Base-by-base conservation (phyloP, 495 filamentous ascomycete species). In the Penicillium silybi region DNA sequence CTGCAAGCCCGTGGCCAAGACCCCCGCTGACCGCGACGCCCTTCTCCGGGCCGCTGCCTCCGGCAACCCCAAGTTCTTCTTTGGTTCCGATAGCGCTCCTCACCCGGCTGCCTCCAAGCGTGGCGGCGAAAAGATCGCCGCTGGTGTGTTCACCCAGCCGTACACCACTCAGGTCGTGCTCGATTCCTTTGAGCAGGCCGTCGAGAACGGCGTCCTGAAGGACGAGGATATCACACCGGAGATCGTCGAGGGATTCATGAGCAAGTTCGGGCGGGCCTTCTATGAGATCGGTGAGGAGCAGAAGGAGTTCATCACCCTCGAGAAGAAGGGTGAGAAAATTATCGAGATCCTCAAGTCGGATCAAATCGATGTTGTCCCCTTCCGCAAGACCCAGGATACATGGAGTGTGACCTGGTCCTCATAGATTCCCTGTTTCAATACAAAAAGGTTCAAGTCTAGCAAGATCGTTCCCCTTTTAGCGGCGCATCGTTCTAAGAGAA, bases 101-200 rank as follows among this genome's bases (percentile, higher is more conserved):
- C 92, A 97, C 71, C 84, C 85, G 8, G 79, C 85, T 13, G 64
- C 69, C 13, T 82, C 86, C 44, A 96, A 96, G 75, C 79, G 83
- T 50, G 81, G 78, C 49, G 75, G 68, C 42, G 74, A 75, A 44
- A 86, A 80, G 69, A 69, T 77, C n/a, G 88, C 90, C 5, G 90
- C 88, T 4, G 91, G 92, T 20, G 86, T 92, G 6, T 96, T 95
- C 72, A 96, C 91, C 7, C 91, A 96, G 66, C 87, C 88, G n/a
- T 89, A 84, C 61, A 84, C 83, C n/a, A 83, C 88, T 13, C 83
- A 86, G 48, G 75, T 87, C 23, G 87, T 92, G 27, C 59, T 95
- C 23, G 78, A 80, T 51, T 87, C 88, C 16, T 76, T 95, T 23
- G 86, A 88, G 66, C 80, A 85, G 59, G 89, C 78, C 8, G 69